Evolutionary conservation across 108 stramenopile genomes (phyloP), one percentile per base, ranked within the genome.

Genomic region (Skeletonema menzelii): DNA sequence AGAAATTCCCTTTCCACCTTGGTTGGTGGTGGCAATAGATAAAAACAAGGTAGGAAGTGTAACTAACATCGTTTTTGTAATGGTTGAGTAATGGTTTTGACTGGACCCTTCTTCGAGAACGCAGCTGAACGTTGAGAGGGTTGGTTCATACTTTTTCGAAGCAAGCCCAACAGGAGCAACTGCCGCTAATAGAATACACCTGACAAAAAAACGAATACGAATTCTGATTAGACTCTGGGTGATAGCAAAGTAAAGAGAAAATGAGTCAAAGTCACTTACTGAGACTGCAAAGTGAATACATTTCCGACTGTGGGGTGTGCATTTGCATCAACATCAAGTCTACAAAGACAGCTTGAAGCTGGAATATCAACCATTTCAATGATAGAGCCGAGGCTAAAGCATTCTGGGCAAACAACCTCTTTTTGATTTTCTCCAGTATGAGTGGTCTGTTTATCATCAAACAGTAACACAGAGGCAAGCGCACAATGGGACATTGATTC

Each of bases 401-500:
- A 79, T 2, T 55, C 28, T 4, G 40, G 3, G 15, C 40, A 42
- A 42, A 34, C 32, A 63, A 26, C 15, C 37, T 60, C 3, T 20
- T 40, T 35, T 40, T 46, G 19, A 34, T 56, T 44, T 12, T 63
- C 72, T 35, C 55, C 66, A 55, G 62, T 4, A 17, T 68, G 67
- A 69, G 30, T 15, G 11, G 0, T 13, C 35, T 20, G 27, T 59
- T 34, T 46, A 15, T 15, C 13, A 17, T 31, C 62, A 8, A 73
- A 58, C 61, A 79, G 55, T 47, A 61, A 37, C 19, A 73, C 49
- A 73, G 53, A 58, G 22, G 72, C 24, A 44, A 79, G 55, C 4
- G 65, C 79, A 61, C 71, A 73, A 28, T 73, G 34, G 15, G 79
- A 63, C 12, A 79, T 72, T 19, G 79, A 47, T 40, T 79, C 79